Conservation (phyloP, 441 rosid species). For the Adansonia rubrostipa region DNA sequence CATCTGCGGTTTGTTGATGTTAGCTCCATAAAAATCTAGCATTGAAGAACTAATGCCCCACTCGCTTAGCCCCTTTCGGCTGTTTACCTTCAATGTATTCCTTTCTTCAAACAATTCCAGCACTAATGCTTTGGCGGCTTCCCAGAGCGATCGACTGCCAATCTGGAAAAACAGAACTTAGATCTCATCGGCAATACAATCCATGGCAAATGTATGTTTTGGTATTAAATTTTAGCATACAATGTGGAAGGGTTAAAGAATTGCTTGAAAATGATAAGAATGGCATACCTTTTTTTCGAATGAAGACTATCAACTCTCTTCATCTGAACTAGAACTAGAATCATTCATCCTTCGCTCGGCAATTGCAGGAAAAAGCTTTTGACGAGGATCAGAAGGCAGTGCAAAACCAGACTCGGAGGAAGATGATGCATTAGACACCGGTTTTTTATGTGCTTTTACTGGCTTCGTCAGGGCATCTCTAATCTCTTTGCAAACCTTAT, state of each 20-base stretch:
- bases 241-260: background rate
- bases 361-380: constrained; percentile 72
- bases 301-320: constrained; percentile 18
- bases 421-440: constrained; percentile 52
- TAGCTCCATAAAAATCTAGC: background rate
- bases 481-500: constrained; percentile 86
- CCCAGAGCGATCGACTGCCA: background rate
- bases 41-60: background rate
- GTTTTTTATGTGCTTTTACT: constrained; percentile 53
- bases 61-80: background rate
- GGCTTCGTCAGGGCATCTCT: constrained; percentile 53
- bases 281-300: constrained; percentile 10
- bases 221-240: background rate
- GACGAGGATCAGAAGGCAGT: constrained; percentile 55
- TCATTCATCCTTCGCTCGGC: constrained; percentile 51
- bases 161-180: background rate
- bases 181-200: background rate
- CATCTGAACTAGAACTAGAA: constrained; percentile 49
- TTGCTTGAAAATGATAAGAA: background rate
- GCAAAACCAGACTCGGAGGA: constrained; percentile 48
- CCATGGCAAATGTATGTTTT: background rate
- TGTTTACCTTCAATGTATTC: background rate
- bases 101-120: background rate
- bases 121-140: background rate
- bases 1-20: background rate